These are phyloP conservation scores for Casuarina cunninghamiana DNA, from an alignment of 306 rosid species.

Conservation along the genomic window DNA sequence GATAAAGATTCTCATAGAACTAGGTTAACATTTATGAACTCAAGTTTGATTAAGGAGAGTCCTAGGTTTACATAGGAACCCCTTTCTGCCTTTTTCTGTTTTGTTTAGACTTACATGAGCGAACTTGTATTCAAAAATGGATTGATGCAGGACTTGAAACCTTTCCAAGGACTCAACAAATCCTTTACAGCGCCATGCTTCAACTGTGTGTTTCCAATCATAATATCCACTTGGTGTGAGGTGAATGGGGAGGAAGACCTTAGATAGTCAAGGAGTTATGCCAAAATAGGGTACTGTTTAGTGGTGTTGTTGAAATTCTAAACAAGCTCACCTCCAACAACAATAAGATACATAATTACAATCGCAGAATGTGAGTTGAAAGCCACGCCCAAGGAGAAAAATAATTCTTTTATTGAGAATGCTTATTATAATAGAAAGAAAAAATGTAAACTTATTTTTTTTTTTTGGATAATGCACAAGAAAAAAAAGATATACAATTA, in stretches of 20 bases:
- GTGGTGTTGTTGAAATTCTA: constrained; percentile 61
- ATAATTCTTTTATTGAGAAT: too few relatives aligned
- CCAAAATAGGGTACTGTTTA: constrained; percentile 41
- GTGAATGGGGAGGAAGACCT: constrained; percentile 73
- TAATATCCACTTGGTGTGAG: constrained; percentile 86
- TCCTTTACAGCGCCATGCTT: constrained; percentile 61
- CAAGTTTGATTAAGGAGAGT: constrained; percentile 1
- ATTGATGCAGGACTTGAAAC: constrained; percentile 77
- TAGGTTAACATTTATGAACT: neutral
- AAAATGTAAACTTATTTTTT: too few relatives aligned
- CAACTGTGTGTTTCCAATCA: constrained; percentile 69
- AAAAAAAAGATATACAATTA: too few relatives aligned
- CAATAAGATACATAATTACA: constrained; percentile 26
- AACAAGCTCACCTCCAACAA: constrained; percentile 51
- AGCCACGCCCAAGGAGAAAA: too few relatives aligned
- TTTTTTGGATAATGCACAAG: too few relatives aligned
- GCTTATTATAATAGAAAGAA: too few relatives aligned
- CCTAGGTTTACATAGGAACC: neutral
- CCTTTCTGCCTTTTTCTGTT: constrained; percentile 6
- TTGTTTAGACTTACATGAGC: constrained; percentile 74
- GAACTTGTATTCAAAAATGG: constrained; percentile 84
- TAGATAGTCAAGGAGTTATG: constrained; percentile 50
- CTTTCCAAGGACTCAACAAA: constrained; percentile 81
- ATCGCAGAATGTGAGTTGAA: too few relatives aligned
- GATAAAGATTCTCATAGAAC: neutral